phyloP scores from a whole-genome alignment of 352 stramenopile species.

The Pythium periplocum region DNA sequence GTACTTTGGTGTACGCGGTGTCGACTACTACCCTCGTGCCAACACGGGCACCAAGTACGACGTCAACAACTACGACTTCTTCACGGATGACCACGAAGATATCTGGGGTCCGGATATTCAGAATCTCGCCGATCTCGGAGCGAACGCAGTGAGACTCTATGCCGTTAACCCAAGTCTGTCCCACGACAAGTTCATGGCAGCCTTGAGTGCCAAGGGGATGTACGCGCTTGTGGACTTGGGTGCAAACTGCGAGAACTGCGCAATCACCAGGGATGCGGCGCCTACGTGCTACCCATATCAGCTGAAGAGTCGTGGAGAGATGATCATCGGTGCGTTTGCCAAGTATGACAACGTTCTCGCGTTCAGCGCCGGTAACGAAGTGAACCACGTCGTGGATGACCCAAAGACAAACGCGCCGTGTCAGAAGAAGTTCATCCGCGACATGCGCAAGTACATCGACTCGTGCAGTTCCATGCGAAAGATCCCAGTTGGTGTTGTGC shows the following conservation, averaged over 20 bases:
- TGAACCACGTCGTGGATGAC: conserved; percentile 56
- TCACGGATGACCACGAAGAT: conserved; percentile 66
- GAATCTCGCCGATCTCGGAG: conserved; percentile 47
- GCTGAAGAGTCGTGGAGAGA: conserved; percentile 67
- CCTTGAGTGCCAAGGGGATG: conserved; percentile 63
- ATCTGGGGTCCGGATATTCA: conserved; percentile 70
- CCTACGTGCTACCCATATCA: conserved; percentile 47
- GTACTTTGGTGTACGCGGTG: conserved; percentile 67
- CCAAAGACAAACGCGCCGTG: conserved; percentile 61
- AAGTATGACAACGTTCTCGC: conserved; percentile 83
- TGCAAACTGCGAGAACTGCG: conserved; percentile 47
- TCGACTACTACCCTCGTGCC: conserved; percentile 82
- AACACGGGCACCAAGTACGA: conserved; percentile 21
- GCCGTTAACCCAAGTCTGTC: conserved; percentile 76
- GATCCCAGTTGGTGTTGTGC: conserved; percentile 76
- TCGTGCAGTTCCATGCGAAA: conserved; percentile 49
- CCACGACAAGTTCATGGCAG: conserved; percentile 87
- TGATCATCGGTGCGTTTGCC: conserved; percentile 76
- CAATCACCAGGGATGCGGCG: conserved; percentile 42
- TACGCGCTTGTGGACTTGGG: conserved; percentile 69
- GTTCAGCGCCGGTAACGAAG: conserved; percentile 79
- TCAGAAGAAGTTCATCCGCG: conserved; percentile 86
- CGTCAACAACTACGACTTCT: conserved; percentile 79
- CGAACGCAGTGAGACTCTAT: conserved; percentile 82
- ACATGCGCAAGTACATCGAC: conserved; percentile 71